Evolutionary conservation across 176 grass and related monocot species (phyloP).

Genomic region (Pharus latifolius): DNA sequence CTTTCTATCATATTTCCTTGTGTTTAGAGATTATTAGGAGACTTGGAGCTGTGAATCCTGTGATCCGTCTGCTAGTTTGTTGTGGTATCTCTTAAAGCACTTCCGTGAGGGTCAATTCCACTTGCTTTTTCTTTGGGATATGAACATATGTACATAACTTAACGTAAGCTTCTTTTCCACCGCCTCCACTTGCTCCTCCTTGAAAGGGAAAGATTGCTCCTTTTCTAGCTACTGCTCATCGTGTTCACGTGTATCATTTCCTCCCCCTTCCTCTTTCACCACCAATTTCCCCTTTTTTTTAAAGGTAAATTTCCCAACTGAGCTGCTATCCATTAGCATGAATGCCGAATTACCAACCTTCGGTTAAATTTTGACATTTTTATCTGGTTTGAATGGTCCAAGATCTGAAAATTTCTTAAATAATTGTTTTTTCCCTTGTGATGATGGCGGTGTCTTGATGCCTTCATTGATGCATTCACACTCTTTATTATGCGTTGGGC

Average conservation of each 20-base stretch:
- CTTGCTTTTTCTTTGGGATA: constrained; percentile 16
- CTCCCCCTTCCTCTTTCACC: neutral
- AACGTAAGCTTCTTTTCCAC: constrained; percentile 32
- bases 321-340: constrained; percentile 11
- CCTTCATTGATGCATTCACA: neutral
- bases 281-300: neutral
- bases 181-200: constrained; percentile 22
- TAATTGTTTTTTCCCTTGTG: neutral
- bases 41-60: neutral
- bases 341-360: neutral
- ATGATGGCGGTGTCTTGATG: neutral
- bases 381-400: constrained; percentile 17
- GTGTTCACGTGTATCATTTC: constrained; percentile 37
- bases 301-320: constrained; percentile 6
- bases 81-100: neutral
- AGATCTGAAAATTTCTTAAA: constrained; percentile 10
- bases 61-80: neutral
- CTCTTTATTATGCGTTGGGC: neutral
- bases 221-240: constrained; percentile 36
- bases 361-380: too few relatives aligned
- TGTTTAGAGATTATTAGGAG: neutral
- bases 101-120: constrained; percentile 4
- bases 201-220: constrained; percentile 48
- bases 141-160: constrained; percentile 3
- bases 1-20: neutral